Evolutionary conservation across 2,329 filamentous ascomycete genomes (phyloP).

Genomic region (Fusarium brachygibbosum): DNA sequence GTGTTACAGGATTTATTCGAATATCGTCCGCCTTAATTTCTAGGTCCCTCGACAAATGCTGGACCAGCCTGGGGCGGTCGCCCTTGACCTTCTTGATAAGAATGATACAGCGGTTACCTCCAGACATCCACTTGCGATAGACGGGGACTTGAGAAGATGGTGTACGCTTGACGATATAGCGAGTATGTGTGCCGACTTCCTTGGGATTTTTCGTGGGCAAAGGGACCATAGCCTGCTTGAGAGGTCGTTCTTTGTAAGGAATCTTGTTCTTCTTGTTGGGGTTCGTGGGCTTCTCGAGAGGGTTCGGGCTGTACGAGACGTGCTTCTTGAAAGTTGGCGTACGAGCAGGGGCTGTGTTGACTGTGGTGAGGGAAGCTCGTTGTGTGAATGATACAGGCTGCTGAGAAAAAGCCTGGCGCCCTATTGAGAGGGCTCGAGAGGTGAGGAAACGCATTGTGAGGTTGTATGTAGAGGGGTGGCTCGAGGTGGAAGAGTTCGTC

Average conservation of each 20-base stretch:
- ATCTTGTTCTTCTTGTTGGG: constrained; percentile 49
- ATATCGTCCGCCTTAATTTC: constrained; percentile 68
- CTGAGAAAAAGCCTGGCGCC: constrained; percentile 37
- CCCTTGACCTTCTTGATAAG: constrained; percentile 84
- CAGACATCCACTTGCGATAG: constrained; percentile 79
- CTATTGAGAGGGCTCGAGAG: constrained; percentile 43
- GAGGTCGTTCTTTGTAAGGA: constrained; percentile 42
- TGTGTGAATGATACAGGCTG: constrained; percentile 27
- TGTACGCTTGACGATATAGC: constrained; percentile 81
- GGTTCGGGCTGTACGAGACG: constrained; percentile 42
- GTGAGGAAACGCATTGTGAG: constrained; percentile 49
- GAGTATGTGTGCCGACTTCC: constrained; percentile 51
- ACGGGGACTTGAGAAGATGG: constrained; percentile 78
- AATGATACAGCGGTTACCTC: constrained; percentile 82
- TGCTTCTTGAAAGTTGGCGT: constrained; percentile 45
- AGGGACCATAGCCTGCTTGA: constrained; percentile 49
- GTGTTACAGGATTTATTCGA: constrained; percentile 71
- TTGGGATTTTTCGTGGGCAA: constrained; percentile 51
- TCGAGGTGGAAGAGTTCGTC: constrained; percentile 17
- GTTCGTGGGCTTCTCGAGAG: constrained; percentile 40
- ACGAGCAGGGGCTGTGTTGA: constrained; percentile 24
- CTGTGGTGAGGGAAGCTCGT: constrained; percentile 31
- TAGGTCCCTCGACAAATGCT: constrained; percentile 73
- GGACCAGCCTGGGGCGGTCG: constrained; percentile 71
- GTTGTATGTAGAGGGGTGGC: constrained; percentile 7